These are phyloP conservation scores for Trifolium dubium DNA, from an alignment of 306 rosid species.

Conservation along the genomic window DNA sequence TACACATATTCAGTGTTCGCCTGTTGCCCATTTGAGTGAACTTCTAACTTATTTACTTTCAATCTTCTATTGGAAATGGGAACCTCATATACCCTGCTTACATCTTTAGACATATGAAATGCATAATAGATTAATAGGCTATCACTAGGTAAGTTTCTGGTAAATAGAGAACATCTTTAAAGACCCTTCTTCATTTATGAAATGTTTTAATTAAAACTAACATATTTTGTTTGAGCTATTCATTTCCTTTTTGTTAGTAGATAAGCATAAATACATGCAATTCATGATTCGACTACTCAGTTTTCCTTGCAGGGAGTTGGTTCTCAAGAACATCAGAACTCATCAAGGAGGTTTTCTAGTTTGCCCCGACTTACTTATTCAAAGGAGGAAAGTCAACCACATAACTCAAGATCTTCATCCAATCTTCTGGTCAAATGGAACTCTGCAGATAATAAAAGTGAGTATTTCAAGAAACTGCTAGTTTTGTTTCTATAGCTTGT, in stretches of 20 bases:
- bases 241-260: background rate
- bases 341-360: constrained; percentile 63
- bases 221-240: constrained; percentile 13
- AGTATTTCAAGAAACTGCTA: constrained; percentile 45
- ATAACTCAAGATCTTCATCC: constrained; percentile 71
- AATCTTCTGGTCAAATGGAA: constrained; percentile 75
- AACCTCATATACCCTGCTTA: background rate
- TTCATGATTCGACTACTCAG: constrained; percentile 6
- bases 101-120: constrained; percentile 13
- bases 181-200: background rate
- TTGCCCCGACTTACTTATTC: constrained; percentile 62
- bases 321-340: constrained; percentile 84
- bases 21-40: background rate
- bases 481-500: constrained; percentile 7
- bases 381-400: constrained; percentile 80
- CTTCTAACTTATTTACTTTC: background rate
- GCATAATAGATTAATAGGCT: background rate
- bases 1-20: constrained; percentile 1
- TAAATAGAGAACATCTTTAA: background rate
- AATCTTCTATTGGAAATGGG: constrained; percentile 1
- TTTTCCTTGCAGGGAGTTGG: constrained; percentile 59
- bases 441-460: constrained; percentile 71
- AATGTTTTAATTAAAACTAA: background rate
- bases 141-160: constrained; percentile 11
- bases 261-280: constrained; percentile 7